Conservation (phyloP, 441 rosid genomes). For the Adansonia rubrostipa region DNA sequence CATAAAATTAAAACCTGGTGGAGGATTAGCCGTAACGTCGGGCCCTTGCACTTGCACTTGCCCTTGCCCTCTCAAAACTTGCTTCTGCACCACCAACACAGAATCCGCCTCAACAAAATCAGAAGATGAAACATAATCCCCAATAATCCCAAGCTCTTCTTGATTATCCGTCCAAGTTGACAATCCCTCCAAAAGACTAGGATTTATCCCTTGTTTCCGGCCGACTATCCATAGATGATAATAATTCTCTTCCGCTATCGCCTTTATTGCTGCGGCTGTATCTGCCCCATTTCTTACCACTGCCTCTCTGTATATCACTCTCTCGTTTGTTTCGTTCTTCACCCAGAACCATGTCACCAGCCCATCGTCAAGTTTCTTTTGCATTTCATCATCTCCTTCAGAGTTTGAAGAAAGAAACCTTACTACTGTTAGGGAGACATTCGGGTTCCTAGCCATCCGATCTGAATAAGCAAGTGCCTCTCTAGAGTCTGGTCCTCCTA, state of each 20-base stretch:
- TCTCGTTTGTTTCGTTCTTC: slow-evolving; percentile 56
- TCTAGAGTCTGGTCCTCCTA: slow-evolving; percentile 78
- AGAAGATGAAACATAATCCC: slow-evolving; percentile 59
- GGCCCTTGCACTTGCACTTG: slow-evolving; percentile 3
- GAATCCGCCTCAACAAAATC: slow-evolving; percentile 59
- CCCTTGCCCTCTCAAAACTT: slow-evolving; percentile 48
- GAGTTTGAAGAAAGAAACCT: slow-evolving; percentile 56
- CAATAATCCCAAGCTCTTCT: slow-evolving; percentile 63
- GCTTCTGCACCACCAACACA: slow-evolving; percentile 77
- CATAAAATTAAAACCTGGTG: background rate
- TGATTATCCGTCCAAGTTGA: slow-evolving; percentile 57
- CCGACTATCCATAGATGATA: slow-evolving; percentile 81
- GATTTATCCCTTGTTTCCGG: slow-evolving; percentile 65
- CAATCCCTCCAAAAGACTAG: slow-evolving; percentile 61
- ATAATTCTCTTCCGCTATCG: slow-evolving; percentile 42
- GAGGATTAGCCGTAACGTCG: background rate
- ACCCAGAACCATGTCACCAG: slow-evolving; percentile 79
- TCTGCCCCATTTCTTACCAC: slow-evolving; percentile 76
- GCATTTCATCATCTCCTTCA: slow-evolving; percentile 61
- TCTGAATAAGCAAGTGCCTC: slow-evolving; percentile 69
- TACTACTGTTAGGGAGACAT: slow-evolving; percentile 47
- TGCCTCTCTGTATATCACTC: slow-evolving; percentile 63
- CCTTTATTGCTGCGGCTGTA: slow-evolving; percentile 65
- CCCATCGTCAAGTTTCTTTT: slow-evolving; percentile 81
- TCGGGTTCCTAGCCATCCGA: slow-evolving; percentile 51